phyloP scores from a whole-genome alignment of 2,329 filamentous ascomycete species.

The Fusarium succisae region DNA sequence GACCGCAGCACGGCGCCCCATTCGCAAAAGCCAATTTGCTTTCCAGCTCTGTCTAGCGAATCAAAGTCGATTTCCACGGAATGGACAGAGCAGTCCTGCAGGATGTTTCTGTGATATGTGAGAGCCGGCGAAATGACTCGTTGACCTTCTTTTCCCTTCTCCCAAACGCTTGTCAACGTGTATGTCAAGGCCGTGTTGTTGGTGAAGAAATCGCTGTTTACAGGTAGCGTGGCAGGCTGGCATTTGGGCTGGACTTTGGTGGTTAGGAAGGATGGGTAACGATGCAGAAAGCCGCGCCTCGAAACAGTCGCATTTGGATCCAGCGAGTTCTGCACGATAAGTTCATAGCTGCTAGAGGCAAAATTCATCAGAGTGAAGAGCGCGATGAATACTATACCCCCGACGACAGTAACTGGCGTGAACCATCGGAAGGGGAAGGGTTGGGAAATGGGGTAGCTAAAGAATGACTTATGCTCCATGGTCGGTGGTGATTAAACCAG shows the following conservation, averaged over 20 bases:
- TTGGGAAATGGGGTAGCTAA: background rate
- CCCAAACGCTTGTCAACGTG: background rate
- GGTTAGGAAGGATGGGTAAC: background rate
- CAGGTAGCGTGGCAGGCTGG: background rate
- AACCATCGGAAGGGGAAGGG: background rate
- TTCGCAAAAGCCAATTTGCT: background rate
- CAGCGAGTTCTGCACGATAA: background rate
- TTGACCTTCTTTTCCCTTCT: background rate
- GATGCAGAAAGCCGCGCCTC: background rate
- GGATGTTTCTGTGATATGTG: background rate
- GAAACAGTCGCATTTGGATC: background rate
- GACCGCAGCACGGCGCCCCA: background rate
- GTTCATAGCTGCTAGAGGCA: background rate
- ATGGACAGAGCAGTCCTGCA: background rate
- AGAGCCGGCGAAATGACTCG: background rate
- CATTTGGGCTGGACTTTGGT: background rate
- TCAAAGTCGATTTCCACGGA: background rate
- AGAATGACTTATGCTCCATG: background rate
- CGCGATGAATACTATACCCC: background rate
- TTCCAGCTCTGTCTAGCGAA: background rate
- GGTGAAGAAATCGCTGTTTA: background rate
- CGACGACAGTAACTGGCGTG: background rate
- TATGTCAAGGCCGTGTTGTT: background rate
- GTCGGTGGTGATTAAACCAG: accelerated
- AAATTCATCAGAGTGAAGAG: background rate